Evolutionary conservation across 2,329 filamentous ascomycete genomes (phyloP).

Genomic region (Sporothrix humicola): DNA sequence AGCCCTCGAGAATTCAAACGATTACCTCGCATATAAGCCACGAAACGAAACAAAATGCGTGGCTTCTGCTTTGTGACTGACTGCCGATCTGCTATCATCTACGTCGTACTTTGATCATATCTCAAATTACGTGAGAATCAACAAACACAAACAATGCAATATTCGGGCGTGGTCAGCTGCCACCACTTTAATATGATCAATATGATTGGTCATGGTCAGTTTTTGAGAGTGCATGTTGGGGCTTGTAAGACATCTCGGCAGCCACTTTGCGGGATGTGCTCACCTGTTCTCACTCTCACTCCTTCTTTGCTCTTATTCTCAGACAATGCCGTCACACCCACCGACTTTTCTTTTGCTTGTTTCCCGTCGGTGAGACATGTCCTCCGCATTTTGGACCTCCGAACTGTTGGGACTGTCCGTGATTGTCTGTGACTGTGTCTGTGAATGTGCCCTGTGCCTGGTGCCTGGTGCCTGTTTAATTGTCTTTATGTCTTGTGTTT

Average conservation of each 20-base stretch:
- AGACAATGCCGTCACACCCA: slow-evolving; percentile 17
- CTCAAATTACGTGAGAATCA: neutral
- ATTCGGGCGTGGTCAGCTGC: neutral
- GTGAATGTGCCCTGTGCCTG: neutral
- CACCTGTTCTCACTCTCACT: neutral
- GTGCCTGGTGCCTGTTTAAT: slow-evolving; percentile 7
- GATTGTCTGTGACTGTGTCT: neutral
- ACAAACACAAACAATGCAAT: neutral
- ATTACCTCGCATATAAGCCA: neutral
- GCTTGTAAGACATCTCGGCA: slow-evolving; percentile 4
- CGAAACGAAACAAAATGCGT: too few species aligned
- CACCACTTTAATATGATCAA: neutral
- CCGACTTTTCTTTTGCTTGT: neutral
- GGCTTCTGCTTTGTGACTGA: neutral
- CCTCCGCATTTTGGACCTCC: neutral
- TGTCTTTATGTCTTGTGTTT: neutral
- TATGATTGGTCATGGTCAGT: too few species aligned
- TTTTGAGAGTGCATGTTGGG: too few species aligned
- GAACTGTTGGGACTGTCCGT: neutral
- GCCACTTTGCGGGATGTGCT: neutral
- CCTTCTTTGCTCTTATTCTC: neutral
- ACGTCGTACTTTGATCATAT: neutral
- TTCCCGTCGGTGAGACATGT: neutral
- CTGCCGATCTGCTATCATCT: neutral
- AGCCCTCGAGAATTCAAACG: neutral